phyloP scores from a whole-genome alignment of 768 basidiomycete species.

The Punctularia strigosozonata region DNA sequence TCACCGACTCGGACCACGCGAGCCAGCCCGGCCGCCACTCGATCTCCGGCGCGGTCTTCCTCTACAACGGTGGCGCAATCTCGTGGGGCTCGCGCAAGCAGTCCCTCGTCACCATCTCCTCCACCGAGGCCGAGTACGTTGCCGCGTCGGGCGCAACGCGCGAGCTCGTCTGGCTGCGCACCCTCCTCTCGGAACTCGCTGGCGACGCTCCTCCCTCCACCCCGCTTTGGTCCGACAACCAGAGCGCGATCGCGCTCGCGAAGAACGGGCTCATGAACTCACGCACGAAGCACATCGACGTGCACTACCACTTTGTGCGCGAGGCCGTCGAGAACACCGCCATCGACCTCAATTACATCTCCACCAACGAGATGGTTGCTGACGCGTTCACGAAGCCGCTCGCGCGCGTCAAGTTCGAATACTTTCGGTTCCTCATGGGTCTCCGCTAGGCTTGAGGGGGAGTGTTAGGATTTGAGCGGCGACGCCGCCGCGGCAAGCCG shows the following conservation, averaged over 20 bases:
- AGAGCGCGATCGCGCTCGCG: conserved; percentile 15
- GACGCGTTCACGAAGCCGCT: conserved; percentile 19
- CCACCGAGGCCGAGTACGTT: conserved; percentile 32
- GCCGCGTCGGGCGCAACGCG: conserved; percentile 20
- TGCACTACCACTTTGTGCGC: conserved; percentile 21
- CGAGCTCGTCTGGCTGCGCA: conserved; percentile 24
- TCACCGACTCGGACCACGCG: conserved; percentile 18
- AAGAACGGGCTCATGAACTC: conserved; percentile 16
- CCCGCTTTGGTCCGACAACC: conserved; percentile 18
- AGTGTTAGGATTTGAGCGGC: conserved; percentile 11
- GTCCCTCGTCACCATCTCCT: conserved; percentile 23
- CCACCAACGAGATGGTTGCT: conserved; percentile 15
- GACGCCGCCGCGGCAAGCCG: no score
- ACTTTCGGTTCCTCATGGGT: conserved; percentile 3
- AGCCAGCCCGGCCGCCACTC: conserved; percentile 11
- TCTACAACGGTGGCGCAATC: conserved; percentile 22
- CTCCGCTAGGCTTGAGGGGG: conserved; percentile 11
- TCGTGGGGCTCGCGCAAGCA: conserved; percentile 31
- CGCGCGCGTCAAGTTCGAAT: conserved; percentile 3
- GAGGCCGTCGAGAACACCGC: conserved; percentile 10
- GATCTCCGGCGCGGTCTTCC: conserved; percentile 20
- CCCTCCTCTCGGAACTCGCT: conserved; percentile 10
- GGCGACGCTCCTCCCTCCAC: conserved; percentile 1
- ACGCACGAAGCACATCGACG: conserved; percentile 24
- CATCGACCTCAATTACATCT: conserved; percentile 4